Percentiles rank a stretch among this genome's conserved stretches.
Evolutionary conservation across 1,284 basidiomycete genomes (phyloP).

Genomic region (Malassezia vespertilionis): DNA sequence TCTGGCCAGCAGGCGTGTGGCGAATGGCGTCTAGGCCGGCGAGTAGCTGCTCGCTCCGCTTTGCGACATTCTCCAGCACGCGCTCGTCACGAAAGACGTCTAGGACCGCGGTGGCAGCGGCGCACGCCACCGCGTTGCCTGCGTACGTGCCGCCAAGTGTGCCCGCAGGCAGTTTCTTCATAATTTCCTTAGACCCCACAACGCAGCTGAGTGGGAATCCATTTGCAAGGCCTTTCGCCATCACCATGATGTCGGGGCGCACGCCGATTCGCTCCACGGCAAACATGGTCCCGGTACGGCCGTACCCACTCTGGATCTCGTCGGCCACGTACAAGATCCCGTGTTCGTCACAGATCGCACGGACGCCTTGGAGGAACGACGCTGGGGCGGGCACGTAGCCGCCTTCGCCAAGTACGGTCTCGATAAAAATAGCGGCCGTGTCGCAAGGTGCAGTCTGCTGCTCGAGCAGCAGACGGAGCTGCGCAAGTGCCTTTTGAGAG

Average conservation of each 20-base stretch:
- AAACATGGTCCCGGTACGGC: slow-evolving; percentile 70
- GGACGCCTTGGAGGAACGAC: slow-evolving; percentile 66
- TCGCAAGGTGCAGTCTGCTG: slow-evolving; percentile 75
- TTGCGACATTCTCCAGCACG: slow-evolving; percentile 38
- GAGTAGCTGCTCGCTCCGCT: slow-evolving; percentile 32
- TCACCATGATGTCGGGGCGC: slow-evolving; percentile 72
- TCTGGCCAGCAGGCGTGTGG: slow-evolving; percentile 21
- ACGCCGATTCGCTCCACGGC: slow-evolving; percentile 61
- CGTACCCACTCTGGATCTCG: slow-evolving; percentile 68
- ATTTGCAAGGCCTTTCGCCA: slow-evolving; percentile 89
- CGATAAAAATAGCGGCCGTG: slow-evolving; percentile 81
- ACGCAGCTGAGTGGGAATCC: slow-evolving; percentile 86
- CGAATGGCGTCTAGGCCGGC: slow-evolving; percentile 24
- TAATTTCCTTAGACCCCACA: slow-evolving; percentile 68
- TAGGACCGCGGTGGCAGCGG: slow-evolving; percentile 34
- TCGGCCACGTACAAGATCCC: slow-evolving; percentile 54
- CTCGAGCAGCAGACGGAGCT: slow-evolving; percentile 68
- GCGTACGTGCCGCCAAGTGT: slow-evolving; percentile 57
- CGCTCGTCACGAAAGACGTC: slow-evolving; percentile 33
- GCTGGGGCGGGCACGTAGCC: slow-evolving; percentile 83
- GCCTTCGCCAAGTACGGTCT: slow-evolving; percentile 82
- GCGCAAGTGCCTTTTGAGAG: slow-evolving; percentile 61
- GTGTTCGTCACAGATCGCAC: slow-evolving; percentile 74
- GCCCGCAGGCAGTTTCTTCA: slow-evolving; percentile 67
- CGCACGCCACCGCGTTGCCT: slow-evolving; percentile 40